Evolutionary conservation across 768 basidiomycete genomes (phyloP).

Genomic region (Myochromella boudieri): DNA sequence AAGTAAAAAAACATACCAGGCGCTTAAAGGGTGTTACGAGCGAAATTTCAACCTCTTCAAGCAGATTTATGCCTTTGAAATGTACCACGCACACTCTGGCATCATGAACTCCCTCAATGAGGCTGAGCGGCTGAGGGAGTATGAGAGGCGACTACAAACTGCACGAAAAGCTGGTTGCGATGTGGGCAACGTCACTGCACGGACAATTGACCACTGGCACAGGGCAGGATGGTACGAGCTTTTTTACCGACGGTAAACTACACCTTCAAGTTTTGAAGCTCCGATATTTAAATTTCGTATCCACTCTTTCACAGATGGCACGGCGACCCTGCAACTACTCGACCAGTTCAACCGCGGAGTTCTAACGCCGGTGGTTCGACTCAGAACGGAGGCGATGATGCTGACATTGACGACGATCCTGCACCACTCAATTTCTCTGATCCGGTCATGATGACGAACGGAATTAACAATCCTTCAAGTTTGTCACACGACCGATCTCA

Average conservation of each 20-base stretch:
- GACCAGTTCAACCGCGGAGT: slow-evolving; percentile 41
- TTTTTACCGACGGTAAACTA: slow-evolving; percentile 62
- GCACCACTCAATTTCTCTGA: slow-evolving; percentile 43
- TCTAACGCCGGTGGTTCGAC: slow-evolving; percentile 29
- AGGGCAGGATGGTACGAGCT: slow-evolving; percentile 74
- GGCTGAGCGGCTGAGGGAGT: slow-evolving; percentile 66
- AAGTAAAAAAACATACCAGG: slow-evolving; percentile 79
- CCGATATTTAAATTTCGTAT: slow-evolving; percentile 6
- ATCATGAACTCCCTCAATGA: slow-evolving; percentile 44
- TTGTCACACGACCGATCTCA: slow-evolving; percentile 33
- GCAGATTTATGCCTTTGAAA: slow-evolving; percentile 75
- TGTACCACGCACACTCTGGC: slow-evolving; percentile 40
- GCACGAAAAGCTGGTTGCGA: slow-evolving; percentile 68
- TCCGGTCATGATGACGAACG: slow-evolving; percentile 30
- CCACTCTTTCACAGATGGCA: slow-evolving; percentile 50
- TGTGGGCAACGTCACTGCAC: slow-evolving; percentile 70
- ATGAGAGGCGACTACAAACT: slow-evolving; percentile 67
- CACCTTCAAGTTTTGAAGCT: neutral
- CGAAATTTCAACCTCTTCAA: slow-evolving; percentile 85
- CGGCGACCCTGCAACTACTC: slow-evolving; percentile 61
- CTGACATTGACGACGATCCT: slow-evolving; percentile 52
- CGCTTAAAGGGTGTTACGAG: slow-evolving; percentile 82
- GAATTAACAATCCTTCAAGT: slow-evolving; percentile 27
- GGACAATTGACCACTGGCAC: slow-evolving; percentile 81
- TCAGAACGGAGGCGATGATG: slow-evolving; percentile 38